phyloP scores from a whole-genome alignment of 2,329 filamentous ascomycete genomes.

The Periconia sp. region DNA sequence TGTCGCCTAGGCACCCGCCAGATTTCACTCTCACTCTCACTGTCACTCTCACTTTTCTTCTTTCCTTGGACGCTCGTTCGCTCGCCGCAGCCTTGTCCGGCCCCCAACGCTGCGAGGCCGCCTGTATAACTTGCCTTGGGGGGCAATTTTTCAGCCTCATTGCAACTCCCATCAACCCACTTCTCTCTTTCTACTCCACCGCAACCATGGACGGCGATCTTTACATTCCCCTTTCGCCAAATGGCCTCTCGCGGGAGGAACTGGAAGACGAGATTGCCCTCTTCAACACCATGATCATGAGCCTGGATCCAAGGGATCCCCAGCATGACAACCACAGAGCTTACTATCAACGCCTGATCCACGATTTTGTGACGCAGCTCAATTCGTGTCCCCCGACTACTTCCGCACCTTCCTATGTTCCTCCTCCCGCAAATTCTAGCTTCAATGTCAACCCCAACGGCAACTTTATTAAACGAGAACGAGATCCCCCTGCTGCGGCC shows the following conservation, averaged over 20 bases:
- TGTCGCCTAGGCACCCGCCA: too few species aligned
- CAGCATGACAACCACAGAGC: not conserved
- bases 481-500: not conserved
- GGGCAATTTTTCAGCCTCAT: not conserved
- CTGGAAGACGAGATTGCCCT: conserved; percentile 1
- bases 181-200: not conserved
- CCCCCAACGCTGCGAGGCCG: not conserved
- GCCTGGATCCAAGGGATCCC: not conserved
- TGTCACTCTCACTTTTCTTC: too few species aligned
- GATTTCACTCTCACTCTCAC: too few species aligned
- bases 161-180: not conserved
- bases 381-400: not conserved
- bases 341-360: not conserved
- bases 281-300: not conserved
- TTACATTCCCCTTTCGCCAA: not conserved
- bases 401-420: not conserved
- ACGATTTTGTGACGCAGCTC: conserved; percentile 1
- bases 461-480: not conserved
- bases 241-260: not conserved
- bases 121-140: not conserved
- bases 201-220: not conserved
- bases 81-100: not conserved
- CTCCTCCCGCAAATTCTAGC: not conserved
- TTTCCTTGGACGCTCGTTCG: not conserved
- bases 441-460: not conserved